Evolutionary conservation across 306 rosid genomes (phyloP).

Genomic region (Gastrolobium bilobum): DNA sequence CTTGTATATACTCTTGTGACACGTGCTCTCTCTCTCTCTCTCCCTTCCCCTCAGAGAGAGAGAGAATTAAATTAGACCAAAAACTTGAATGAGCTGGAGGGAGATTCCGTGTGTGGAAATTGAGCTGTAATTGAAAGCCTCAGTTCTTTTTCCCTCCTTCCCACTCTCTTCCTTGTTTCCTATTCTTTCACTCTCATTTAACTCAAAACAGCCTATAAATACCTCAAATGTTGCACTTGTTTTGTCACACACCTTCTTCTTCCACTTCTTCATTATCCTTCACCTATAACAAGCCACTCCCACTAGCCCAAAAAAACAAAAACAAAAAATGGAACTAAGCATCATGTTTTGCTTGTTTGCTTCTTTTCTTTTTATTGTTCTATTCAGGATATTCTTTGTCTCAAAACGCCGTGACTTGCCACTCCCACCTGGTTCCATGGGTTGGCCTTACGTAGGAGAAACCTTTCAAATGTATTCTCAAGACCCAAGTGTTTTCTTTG

Average conservation of each 20-base stretch:
- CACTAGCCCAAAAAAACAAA: neutral
- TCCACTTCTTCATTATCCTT: constrained; percentile 15
- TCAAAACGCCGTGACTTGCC: constrained; percentile 53
- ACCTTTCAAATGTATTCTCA: constrained; percentile 96
- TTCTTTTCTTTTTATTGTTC: constrained; percentile 50
- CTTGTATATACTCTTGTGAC: constrained; percentile 47
- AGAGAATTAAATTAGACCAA: constrained; percentile 42
- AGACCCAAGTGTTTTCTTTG: constrained; percentile 92
- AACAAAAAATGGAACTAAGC: constrained; percentile 51
- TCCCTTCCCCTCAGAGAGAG: neutral
- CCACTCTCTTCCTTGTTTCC: constrained; percentile 39
- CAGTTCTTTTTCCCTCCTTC: constrained; percentile 45
- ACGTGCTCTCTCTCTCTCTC: constrained; percentile 51
- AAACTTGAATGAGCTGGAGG: constrained; percentile 71
- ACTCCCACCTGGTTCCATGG: constrained; percentile 90
- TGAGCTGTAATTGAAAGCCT: constrained; percentile 70
- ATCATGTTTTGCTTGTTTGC: constrained; percentile 39
- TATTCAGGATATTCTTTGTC: constrained; percentile 46
- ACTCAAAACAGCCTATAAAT: constrained; percentile 50
- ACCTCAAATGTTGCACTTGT: constrained; percentile 46
- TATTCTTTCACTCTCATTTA: constrained; percentile 28
- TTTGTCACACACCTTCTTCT: constrained; percentile 43
- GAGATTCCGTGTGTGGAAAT: constrained; percentile 72
- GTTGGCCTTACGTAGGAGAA: constrained; percentile 91
- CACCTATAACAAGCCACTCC: constrained; percentile 1